Conservation (phyloP, 805 yeast genomes). For the Pichia heedii region DNA sequence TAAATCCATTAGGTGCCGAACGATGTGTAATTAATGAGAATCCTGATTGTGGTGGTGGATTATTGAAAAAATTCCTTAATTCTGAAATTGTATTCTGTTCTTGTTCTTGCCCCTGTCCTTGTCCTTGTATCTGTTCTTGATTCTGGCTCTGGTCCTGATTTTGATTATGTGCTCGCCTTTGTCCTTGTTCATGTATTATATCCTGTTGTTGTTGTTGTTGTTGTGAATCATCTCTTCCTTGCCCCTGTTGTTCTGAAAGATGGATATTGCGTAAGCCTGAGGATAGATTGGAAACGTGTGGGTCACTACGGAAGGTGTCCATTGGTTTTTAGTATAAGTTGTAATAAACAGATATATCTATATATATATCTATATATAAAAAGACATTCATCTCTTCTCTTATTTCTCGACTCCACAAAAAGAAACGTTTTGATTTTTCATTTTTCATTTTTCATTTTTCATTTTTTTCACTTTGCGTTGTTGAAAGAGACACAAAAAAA, state of each 20-base stretch:
- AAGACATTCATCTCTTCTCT: no score
- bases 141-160: slow-evolving; percentile 28
- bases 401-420: no score
- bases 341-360: no score
- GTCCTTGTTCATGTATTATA: slow-evolving; percentile 29
- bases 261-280: not conserved
- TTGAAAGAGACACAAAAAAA: no score
- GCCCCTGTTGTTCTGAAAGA: slow-evolving; percentile 30
- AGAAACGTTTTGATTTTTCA: no score
- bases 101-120: slow-evolving; percentile 27
- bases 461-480: no score
- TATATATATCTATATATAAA: no score
- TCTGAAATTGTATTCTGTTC: slow-evolving; percentile 30
- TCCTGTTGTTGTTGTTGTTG: not conserved
- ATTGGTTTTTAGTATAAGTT: no score
- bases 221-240: no score
- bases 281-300: not conserved
- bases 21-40: slow-evolving; percentile 75
- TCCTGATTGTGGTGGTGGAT: slow-evolving; percentile 63
- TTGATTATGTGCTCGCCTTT: not conserved
- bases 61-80: slow-evolving; percentile 61
- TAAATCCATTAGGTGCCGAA: slow-evolving; percentile 93
- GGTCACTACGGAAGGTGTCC: not conserved
- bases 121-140: slow-evolving; percentile 9
- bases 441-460: slow-evolving; percentile 13